phyloP scores from a whole-genome alignment of 805 yeast species.

The Metschnikowia cubensis region DNA sequence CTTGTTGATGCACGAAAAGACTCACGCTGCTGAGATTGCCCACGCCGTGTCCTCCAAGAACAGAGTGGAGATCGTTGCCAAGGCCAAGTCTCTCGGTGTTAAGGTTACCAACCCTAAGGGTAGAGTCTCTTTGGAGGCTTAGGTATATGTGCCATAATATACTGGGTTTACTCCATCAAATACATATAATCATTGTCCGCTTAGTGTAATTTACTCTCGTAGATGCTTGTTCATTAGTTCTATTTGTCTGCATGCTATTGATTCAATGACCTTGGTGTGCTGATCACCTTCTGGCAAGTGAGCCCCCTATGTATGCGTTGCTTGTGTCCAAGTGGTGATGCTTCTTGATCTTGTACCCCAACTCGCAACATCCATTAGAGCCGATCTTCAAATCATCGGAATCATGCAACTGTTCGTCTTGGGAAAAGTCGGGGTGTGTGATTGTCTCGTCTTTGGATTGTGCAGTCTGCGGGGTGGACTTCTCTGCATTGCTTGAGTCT shows the following conservation, averaged over 20 bases:
- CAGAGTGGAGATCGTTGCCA: conserved; percentile 93
- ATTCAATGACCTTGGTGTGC: too few relatives aligned
- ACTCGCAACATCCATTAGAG: conserved; percentile 33
- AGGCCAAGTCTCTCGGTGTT: conserved; percentile 97
- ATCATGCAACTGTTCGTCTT: conserved; percentile 12
- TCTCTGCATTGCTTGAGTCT: not conserved
- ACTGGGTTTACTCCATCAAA: conserved; percentile 20
- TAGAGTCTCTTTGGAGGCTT: conserved; percentile 97
- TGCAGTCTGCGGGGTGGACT: not conserved
- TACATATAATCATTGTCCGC: conserved; percentile 19
- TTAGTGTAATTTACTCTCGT: not conserved
- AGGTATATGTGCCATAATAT: conserved; percentile 32
- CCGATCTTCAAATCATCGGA: conserved; percentile 20
- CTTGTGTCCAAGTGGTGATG: conserved; percentile 41
- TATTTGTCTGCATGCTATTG: not conserved
- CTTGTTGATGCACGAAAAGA: conserved; percentile 93
- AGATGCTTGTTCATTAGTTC: not conserved
- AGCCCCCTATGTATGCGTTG: conserved; percentile 29
- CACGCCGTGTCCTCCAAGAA: conserved; percentile 97
- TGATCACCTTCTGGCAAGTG: conserved; percentile 14
- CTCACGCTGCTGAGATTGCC: conserved; percentile 99
- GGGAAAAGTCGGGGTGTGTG: conserved; percentile 4
- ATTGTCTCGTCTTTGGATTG: not conserved
- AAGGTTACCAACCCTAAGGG: conserved; percentile 99
- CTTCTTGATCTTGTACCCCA: conserved; percentile 40